Evolutionary conservation across 208 protist species (phyloP).

Genomic region (Naegleria lovaniensis): DNA sequence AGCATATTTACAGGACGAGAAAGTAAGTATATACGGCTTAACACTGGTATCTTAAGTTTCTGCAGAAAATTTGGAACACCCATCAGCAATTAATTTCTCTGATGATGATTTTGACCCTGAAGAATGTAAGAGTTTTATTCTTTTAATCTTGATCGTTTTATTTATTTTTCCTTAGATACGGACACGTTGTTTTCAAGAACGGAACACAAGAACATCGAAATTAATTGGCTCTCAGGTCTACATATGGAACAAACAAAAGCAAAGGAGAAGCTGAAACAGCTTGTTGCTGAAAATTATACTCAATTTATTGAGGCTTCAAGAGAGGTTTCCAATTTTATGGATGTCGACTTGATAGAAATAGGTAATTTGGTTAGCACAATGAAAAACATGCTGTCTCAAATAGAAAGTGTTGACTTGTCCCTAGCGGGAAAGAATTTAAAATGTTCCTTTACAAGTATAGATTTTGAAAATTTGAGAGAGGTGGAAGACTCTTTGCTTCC

Average conservation of each 20-base stretch:
- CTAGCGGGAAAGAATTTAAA: neutral
- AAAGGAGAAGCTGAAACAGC: neutral
- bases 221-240: neutral
- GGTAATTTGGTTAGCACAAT: neutral
- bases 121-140: neutral
- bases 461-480: neutral
- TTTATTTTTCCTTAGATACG: neutral
- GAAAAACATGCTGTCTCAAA: neutral
- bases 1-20: neutral
- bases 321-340: conserved; percentile 2
- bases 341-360: neutral
- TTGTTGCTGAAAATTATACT: neutral
- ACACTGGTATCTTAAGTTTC: neutral
- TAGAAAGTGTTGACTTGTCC: neutral
- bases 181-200: neutral
- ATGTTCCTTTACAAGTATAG: neutral
- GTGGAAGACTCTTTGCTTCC: neutral
- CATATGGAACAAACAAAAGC: neutral
- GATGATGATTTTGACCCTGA: neutral
- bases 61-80: neutral
- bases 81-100: neutral
- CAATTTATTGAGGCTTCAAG: conserved; percentile 2
- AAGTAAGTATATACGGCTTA: neutral
- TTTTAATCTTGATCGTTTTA: neutral
- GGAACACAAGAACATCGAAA: neutral